These are phyloP conservation scores for Maudiozyma saulgeensis DNA, from an alignment of 805 yeast genomes.

Conservation along the genomic window DNA sequence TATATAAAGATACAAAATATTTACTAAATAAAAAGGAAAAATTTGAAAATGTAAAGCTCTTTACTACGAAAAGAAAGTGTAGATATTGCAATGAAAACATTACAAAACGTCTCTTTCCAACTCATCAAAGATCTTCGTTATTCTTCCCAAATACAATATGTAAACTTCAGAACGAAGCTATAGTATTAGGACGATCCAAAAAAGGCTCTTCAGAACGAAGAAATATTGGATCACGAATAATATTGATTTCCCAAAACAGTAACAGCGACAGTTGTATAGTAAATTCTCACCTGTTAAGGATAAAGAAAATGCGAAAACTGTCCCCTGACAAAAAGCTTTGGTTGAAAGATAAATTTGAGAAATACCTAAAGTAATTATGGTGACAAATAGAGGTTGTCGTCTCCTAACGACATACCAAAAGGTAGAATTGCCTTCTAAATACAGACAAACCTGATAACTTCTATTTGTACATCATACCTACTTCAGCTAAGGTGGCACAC, in stretches of 20 bases:
- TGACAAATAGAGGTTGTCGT: neutral
- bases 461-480: too few species aligned
- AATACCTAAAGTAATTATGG: neutral
- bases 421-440: too few species aligned
- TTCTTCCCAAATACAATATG: neutral
- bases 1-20: neutral
- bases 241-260: slow-evolving; percentile 2
- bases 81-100: neutral
- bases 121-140: slow-evolving; percentile 1
- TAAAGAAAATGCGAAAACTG: neutral
- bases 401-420: neutral
- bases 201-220: slow-evolving; percentile 2
- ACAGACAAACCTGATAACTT: too few species aligned
- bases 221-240: slow-evolving; percentile 1
- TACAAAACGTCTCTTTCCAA: neutral
- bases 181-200: neutral
- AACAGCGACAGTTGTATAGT: neutral
- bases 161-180: slow-evolving; percentile 1
- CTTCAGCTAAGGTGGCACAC: too few species aligned
- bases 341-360: neutral
- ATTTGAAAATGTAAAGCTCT: neutral
- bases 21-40: neutral
- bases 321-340: slow-evolving; percentile 2
- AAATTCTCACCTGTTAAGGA: neutral
- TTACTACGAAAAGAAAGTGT: neutral